A percentile compares a stretch with the other conserved stretches of the same genome.
phyloP scores from a whole-genome alignment of 192 early-diverging fungal species.

The Allomyces macrogynus region DNA sequence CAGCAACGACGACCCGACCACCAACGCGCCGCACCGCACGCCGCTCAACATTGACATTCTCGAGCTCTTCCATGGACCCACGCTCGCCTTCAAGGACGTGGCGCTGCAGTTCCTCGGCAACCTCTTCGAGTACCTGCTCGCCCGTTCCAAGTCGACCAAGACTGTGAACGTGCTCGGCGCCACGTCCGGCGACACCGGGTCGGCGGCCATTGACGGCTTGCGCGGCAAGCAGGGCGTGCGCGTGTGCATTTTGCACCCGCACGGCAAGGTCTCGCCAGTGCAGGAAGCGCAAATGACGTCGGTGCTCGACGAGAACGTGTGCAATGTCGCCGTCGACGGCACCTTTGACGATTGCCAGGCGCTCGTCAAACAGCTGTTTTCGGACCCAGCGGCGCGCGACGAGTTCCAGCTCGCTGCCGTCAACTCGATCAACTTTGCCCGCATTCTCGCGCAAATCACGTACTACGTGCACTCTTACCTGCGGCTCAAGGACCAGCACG shows the following conservation, averaged over 20 bases:
- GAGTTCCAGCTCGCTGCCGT: constrained; percentile 72
- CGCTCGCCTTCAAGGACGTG: constrained; percentile 97
- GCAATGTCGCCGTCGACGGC: constrained; percentile 77
- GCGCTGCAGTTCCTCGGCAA: constrained; percentile 96
- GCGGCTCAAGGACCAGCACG: constrained; percentile 9
- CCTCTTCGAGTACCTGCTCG: constrained; percentile 93
- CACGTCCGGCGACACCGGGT: constrained; percentile 88
- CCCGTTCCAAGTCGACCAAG: constrained; percentile 34
- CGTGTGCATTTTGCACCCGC: constrained; percentile 84
- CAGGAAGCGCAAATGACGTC: constrained; percentile 98
- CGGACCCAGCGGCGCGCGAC: constrained; percentile 46
- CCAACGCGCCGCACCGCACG: constrained; percentile 1
- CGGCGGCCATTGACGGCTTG: constrained; percentile 90
- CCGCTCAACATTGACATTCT: constrained; percentile 25
- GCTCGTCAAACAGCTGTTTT: constrained; percentile 79
- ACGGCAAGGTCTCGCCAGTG: constrained; percentile 72
- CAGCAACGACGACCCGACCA: constrained; percentile 3
- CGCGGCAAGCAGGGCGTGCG: constrained; percentile 77
- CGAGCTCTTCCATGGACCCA: constrained; percentile 94
- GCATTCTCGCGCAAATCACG: constrained; percentile 83
- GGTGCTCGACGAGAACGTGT: constrained; percentile 79
- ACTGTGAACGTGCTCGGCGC: constrained; percentile 77
- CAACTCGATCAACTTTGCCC: constrained; percentile 99
- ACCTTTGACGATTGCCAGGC: constrained; percentile 98
- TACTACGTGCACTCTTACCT: constrained; percentile 96